Conservation (phyloP, 2,329 filamentous ascomycete species). For the Clarireedia monteithiana region DNA sequence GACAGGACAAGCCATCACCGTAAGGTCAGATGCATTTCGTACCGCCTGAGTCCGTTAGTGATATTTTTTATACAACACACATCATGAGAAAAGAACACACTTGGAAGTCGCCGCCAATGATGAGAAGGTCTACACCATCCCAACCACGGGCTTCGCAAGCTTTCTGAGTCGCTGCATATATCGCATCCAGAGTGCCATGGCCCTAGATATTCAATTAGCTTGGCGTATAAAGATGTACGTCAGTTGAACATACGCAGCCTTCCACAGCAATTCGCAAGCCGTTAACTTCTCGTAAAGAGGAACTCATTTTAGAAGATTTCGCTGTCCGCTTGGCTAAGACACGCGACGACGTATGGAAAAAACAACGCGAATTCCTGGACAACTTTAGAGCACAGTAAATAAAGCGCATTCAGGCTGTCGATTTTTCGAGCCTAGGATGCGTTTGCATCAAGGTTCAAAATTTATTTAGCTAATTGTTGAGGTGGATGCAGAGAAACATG, state of each 20-base stretch:
- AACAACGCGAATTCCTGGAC: too few species aligned
- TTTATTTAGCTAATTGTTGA: too few species aligned
- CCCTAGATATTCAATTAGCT: slow-evolving; percentile 45
- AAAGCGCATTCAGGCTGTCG: too few species aligned
- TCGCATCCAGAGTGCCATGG: slow-evolving; percentile 84
- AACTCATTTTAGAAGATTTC: neutral
- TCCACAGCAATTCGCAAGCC: slow-evolving; percentile 74
- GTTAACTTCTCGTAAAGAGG: slow-evolving; percentile 17
- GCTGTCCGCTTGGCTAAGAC: too few species aligned
- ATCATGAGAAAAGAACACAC: slow-evolving; percentile 33
- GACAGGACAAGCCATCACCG: slow-evolving; percentile 78
- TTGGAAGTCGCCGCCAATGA: slow-evolving; percentile 96
- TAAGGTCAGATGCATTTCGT: slow-evolving; percentile 81
- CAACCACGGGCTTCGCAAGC: slow-evolving; percentile 66
- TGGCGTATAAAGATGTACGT: neutral
- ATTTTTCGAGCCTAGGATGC: too few species aligned
- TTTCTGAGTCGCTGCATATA: slow-evolving; percentile 70
- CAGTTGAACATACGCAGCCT: slow-evolving; percentile 63
- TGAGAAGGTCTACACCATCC: slow-evolving; percentile 78
- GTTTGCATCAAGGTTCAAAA: too few species aligned
- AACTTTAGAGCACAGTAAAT: too few species aligned
- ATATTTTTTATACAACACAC: neutral
- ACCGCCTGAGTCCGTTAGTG: slow-evolving; percentile 50
- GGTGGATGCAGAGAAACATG: too few species aligned
- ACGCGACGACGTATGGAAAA: too few species aligned